Base-by-base conservation (phyloP, 257 asterid species). In the Solanum chiquidenum region DNA sequence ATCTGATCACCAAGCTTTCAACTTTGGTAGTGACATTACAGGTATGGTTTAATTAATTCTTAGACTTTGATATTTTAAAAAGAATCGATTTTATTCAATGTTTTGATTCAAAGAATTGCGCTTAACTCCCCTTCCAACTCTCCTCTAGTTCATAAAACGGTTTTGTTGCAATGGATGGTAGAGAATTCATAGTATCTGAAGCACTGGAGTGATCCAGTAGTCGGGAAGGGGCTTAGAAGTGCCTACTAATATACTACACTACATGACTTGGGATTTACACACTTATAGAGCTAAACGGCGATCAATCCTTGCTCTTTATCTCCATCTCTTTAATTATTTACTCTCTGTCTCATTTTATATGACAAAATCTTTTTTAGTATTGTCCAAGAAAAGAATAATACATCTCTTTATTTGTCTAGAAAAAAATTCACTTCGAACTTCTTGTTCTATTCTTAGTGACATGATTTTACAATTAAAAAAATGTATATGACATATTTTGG, bases 1-100 rank as follows among this genome's bases (percentile, higher is more conserved):
- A 27, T 40, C 64, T 25, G 89, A 88, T 37, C 87, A 72, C 1
- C 69, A 58, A 13, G 35, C 86, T 72, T 77, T 89, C 83, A 72
- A 87, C 88, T 92, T 89, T 83, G 93, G 90, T 16, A 85, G 79
- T 12, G 74, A 73, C 23, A 73, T 82, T 38, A 87, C 83, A 10
- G 92, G 91, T 5, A 21, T 31, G 46, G 11, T 16, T 14, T n/a
- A n/a, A 4, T 62, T 62, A 62, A 10, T 11, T 62, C 71, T n/a
- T 62, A n/a, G 31, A 9, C 10, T 60, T 23, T 60, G 69, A 60
- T 23, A 9, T 60, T 23, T 23, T 21, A 9, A 62, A 62, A n/a
- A n/a, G 71, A 62, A 62, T 62, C 16, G 7, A 62, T 62, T 62
- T n/a, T 7, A n/a, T 62, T 9, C 31, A 10, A 10, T 1, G 0